A percentile compares a stretch with the other conserved stretches of the same genome.
These are phyloP conservation scores for Penicillium sclerotigenum DNA, from an alignment of 2,329 filamentous ascomycete genomes.

Conservation along the genomic window DNA sequence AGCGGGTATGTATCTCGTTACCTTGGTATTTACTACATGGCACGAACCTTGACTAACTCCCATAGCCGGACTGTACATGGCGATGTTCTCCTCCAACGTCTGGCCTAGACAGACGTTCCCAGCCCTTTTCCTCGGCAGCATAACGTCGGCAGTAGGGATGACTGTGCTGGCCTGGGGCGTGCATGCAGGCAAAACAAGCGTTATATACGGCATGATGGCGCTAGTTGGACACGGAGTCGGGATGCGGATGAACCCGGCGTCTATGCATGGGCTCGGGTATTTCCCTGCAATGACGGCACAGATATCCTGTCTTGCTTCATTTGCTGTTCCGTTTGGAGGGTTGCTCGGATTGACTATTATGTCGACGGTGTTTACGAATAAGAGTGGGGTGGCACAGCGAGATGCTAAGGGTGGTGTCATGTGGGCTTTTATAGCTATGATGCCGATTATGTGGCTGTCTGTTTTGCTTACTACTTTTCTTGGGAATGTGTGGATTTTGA, in stretches of 20 bases:
- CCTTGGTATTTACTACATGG: no score
- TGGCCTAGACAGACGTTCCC: not conserved
- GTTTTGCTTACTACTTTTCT: slow-evolving; percentile 46
- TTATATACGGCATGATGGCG: slow-evolving; percentile 65
- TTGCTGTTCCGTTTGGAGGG: not conserved
- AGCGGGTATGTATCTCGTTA: not conserved
- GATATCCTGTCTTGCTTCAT: not conserved
- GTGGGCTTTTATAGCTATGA: slow-evolving; percentile 62
- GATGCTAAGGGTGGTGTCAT: slow-evolving; percentile 50
- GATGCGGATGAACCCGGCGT: slow-evolving; percentile 62
- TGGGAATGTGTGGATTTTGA: slow-evolving; percentile 53
- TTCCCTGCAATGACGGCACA: not conserved
- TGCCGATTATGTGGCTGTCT: slow-evolving; percentile 56
- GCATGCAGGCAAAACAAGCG: slow-evolving; percentile 32
- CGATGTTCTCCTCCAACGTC: not conserved
- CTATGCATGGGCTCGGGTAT: slow-evolving; percentile 48
- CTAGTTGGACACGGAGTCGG: slow-evolving; percentile 62
- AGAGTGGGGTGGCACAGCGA: not conserved
- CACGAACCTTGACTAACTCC: not conserved
- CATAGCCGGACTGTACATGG: not conserved
- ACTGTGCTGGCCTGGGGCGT: not conserved
- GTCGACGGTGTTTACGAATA: slow-evolving; percentile 2
- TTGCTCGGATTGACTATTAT: not conserved
- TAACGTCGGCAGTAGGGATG: not conserved
- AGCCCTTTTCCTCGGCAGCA: not conserved